phyloP scores from a whole-genome alignment of 225 moss, liverwort and hornwort species.

The Straminergon stramineum region DNA sequence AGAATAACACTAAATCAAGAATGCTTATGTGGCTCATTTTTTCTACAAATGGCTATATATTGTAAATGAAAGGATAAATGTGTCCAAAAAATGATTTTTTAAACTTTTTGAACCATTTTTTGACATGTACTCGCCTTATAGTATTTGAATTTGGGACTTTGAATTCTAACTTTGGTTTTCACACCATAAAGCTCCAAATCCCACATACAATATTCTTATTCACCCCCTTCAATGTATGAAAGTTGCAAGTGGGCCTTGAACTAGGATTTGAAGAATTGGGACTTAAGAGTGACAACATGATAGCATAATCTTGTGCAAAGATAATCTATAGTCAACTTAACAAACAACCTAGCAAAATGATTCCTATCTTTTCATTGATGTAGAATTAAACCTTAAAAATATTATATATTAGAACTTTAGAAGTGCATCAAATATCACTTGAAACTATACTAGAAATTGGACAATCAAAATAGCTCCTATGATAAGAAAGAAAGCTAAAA shows the following conservation, averaged over 20 bases:
- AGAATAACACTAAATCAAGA: background rate
- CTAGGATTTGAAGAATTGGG: background rate
- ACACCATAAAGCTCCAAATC: background rate
- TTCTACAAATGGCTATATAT: background rate
- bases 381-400: background rate
- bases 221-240: rapidly evolving
- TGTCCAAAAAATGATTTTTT: background rate
- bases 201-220: background rate
- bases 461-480: background rate
- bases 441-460: background rate
- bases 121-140: rapidly evolving
- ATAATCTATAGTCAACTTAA: too few species aligned
- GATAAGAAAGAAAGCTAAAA: background rate
- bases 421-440: background rate
- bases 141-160: background rate
- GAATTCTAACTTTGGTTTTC: background rate
- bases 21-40: background rate
- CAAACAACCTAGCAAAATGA: rapidly evolving
- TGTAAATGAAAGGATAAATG: background rate
- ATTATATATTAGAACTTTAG: background rate
- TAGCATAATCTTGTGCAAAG: too few species aligned
- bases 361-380: background rate
- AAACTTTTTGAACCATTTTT: background rate
- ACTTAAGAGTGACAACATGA: background rate
- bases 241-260: background rate